A percentile compares a stretch with the other conserved stretches of the same genome.
phyloP scores from a whole-genome alignment of 1,284 basidiomycete genomes.

The Puccinia hordei region DNA sequence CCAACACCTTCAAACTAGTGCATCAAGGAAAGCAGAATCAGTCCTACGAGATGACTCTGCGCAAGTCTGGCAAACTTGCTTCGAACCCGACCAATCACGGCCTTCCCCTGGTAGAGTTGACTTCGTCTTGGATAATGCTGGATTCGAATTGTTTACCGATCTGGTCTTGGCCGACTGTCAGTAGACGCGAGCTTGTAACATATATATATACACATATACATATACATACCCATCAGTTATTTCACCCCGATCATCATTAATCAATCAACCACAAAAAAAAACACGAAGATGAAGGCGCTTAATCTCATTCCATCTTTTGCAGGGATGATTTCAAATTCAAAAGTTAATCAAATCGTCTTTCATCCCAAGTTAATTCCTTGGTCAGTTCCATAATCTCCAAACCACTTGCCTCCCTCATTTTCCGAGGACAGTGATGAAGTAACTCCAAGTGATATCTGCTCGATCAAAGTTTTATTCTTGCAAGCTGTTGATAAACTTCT shows the following conservation, averaged over 20 bases:
- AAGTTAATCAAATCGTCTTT: conserved; percentile 75
- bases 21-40: conserved; percentile 70
- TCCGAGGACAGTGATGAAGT: conserved; percentile 63
- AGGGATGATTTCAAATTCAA: conserved; percentile 75
- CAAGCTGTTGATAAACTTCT: conserved; percentile 61
- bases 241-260: not conserved
- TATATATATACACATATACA: no score
- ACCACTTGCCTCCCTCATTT: not conserved
- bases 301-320: not conserved
- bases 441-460: conserved; percentile 33
- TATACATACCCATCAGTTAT: not conserved
- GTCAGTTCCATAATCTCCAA: conserved; percentile 66
- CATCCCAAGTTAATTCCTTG: conserved; percentile 88
- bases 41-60: conserved; percentile 84
- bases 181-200: conserved; percentile 40
- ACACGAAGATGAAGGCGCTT: not conserved
- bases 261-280: no score
- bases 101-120: conserved; percentile 71
- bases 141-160: conserved; percentile 95
- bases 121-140: conserved; percentile 88
- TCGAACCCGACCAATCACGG: conserved; percentile 61
- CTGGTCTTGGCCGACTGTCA: conserved; percentile 87
- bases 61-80: conserved; percentile 70
- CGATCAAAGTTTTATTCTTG: not conserved
- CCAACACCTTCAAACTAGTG: conserved; percentile 68